These are phyloP conservation scores for Martensiomyces pterosporus DNA, from an alignment of 192 early-diverging fungal genomes.

Conservation along the genomic window DNA sequence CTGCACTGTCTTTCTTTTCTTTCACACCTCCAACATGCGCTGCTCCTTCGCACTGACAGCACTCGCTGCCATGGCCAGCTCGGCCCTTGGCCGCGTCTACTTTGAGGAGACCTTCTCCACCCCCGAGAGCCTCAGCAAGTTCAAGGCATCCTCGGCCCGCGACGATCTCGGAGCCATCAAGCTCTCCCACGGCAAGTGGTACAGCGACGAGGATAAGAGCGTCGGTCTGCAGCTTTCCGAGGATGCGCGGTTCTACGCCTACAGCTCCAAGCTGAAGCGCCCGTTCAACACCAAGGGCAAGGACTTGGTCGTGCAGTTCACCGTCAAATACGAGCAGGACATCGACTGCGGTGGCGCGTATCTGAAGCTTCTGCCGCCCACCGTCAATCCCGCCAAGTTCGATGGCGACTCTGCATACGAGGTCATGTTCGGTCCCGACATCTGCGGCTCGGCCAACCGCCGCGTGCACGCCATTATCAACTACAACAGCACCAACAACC, in stretches of 20 bases:
- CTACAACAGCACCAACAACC: constrained; percentile 86
- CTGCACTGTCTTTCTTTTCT: no score
- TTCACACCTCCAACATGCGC: constrained; percentile 22
- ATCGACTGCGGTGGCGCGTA: constrained; percentile 93
- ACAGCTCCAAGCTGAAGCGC: constrained; percentile 68
- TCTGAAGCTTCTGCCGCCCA: constrained; percentile 81
- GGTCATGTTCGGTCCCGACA: constrained; percentile 89
- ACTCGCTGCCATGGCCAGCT: constrained; percentile 37
- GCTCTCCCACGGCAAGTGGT: constrained; percentile 72
- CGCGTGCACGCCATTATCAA: constrained; percentile 95
- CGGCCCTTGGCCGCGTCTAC: constrained; percentile 63
- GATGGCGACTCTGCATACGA: constrained; percentile 80
- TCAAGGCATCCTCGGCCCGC: constrained; percentile 63
- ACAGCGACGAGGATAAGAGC: constrained; percentile 60
- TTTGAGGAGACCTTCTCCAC: constrained; percentile 83
- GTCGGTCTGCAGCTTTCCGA: constrained; percentile 75
- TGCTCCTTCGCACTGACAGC: constrained; percentile 41
- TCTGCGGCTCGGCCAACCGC: constrained; percentile 81
- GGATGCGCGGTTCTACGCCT: constrained; percentile 83
- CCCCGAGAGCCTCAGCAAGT: constrained; percentile 55
- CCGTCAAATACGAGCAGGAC: constrained; percentile 85
- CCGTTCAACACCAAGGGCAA: constrained; percentile 80
- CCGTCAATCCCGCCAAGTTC: constrained; percentile 73
- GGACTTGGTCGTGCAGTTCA: constrained; percentile 82
- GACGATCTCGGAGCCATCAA: constrained; percentile 72